Percentiles rank a stretch among this genome's conserved stretches.
phyloP scores from a whole-genome alignment of 495 filamentous ascomycete genomes.

The Wilcoxina mikolae region DNA sequence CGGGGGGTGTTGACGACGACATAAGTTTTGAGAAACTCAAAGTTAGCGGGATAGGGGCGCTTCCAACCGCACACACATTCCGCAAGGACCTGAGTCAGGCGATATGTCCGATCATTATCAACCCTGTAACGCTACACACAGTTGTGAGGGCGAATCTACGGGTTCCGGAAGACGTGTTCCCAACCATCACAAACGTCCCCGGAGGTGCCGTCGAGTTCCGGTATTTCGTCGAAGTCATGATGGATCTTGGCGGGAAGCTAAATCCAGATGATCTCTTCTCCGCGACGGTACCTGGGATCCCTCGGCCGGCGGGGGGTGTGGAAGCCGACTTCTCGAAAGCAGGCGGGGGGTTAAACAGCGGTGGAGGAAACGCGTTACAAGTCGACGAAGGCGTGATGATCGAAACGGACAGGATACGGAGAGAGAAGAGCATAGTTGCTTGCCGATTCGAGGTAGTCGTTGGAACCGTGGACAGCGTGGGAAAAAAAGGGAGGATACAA shows the following conservation, averaged over 20 bases:
- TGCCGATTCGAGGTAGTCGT: constrained; percentile 72
- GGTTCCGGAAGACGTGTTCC: constrained; percentile 80
- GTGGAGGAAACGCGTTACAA: constrained; percentile 19
- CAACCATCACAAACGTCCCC: constrained; percentile 76
- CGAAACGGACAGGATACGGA: constrained; percentile 75
- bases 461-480: constrained; percentile 68
- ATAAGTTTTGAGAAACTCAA: constrained; percentile 36
- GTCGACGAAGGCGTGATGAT: constrained; percentile 63
- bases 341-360: neutral
- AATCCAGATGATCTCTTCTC: constrained; percentile 48
- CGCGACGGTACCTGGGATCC: constrained; percentile 35
- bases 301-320: constrained; percentile 28
- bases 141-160: constrained; percentile 66
- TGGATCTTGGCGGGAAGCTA: constrained; percentile 80
- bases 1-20: constrained; percentile 37
- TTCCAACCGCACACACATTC: constrained; percentile 72
- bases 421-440: constrained; percentile 67
- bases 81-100: constrained; percentile 85
- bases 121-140: constrained; percentile 61
- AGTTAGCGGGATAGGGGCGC: constrained; percentile 52
- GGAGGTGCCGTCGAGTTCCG: constrained; percentile 86
- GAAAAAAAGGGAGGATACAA: constrained; percentile 35
- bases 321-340: constrained; percentile 10
- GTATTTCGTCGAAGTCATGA: constrained; percentile 81
- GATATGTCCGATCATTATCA: constrained; percentile 70